Percentiles rank a stretch among this genome's conserved stretches.
Evolutionary conservation across 2,329 filamentous ascomycete species (phyloP).

Genomic region (Exophiala spinifera): DNA sequence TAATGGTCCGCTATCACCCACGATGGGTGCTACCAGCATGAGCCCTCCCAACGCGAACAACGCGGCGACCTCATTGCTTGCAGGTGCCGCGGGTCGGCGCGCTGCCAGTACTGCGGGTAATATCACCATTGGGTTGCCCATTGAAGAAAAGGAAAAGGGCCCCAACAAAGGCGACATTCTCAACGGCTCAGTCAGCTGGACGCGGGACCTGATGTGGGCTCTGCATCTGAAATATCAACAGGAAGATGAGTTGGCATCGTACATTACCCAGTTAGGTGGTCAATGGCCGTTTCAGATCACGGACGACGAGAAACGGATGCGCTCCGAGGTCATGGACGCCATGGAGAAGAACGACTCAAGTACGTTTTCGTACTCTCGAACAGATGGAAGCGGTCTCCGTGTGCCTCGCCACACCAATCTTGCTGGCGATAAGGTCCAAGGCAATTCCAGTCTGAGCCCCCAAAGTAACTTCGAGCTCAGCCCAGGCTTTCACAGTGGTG

Average conservation of each 20-base stretch:
- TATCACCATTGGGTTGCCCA: constrained; percentile 86
- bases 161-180: constrained; percentile 99
- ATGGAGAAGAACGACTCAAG: constrained; percentile 73
- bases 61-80: constrained; percentile 77
- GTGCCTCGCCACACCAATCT: constrained; percentile 93
- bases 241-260: constrained; percentile 79
- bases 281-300: constrained; percentile 76
- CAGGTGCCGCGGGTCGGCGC: constrained; percentile 77
- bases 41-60: constrained; percentile 57
- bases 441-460: constrained; percentile 50
- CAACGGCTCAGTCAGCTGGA: constrained; percentile 96
- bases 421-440: constrained; percentile 70
- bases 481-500: constrained; percentile 68
- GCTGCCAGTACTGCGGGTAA: constrained; percentile 73
- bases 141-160: constrained; percentile 97
- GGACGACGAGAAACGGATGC: constrained; percentile 94
- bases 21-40: constrained; percentile 66
- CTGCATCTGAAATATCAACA: constrained; percentile 83
- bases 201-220: constrained; percentile 96
- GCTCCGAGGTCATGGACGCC: constrained; percentile 83
- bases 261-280: constrained; percentile 68
- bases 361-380: constrained; percentile 80
- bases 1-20: constrained; percentile 83
- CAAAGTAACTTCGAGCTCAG: constrained; percentile 61
- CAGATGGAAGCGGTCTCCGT: constrained; percentile 76